A percentile compares a stretch with the other conserved stretches of the same genome.
These are phyloP conservation scores for Mycena galericulata DNA, from an alignment of 768 basidiomycete genomes.

Conservation along the genomic window DNA sequence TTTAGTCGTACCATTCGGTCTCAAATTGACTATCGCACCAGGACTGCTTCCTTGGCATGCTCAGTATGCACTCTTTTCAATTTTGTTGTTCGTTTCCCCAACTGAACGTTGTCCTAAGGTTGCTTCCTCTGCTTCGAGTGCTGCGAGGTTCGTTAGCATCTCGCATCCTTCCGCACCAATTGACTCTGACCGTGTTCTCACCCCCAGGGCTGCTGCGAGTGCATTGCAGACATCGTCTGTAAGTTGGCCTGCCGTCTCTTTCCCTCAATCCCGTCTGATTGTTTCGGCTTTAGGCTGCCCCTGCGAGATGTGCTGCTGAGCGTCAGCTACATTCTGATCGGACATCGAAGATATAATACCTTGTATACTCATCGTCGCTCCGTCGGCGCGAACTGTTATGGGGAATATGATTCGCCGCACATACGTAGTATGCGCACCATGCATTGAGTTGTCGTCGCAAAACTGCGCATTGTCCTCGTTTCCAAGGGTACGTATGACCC, in stretches of 20 bases:
- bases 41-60: slow-evolving; percentile 74
- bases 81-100: slow-evolving; percentile 62
- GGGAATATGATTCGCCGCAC: too few species aligned
- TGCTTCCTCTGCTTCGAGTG: slow-evolving; percentile 57
- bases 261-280: neutral
- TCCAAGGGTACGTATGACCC: too few species aligned
- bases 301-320: slow-evolving; percentile 81
- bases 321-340: neutral
- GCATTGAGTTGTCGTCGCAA: too few species aligned
- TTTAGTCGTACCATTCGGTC: slow-evolving; percentile 13
- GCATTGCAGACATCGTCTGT: slow-evolving; percentile 79
- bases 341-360: slow-evolving; percentile 10
- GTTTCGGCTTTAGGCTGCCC: slow-evolving; percentile 75
- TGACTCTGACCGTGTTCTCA: neutral
- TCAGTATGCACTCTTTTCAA: slow-evolving; percentile 82
- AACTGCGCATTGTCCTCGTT: too few species aligned
- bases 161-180: neutral
- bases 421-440: too few species aligned
- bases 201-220: slow-evolving; percentile 76
- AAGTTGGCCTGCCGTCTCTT: slow-evolving; percentile 40
- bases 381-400: too few species aligned
- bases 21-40: slow-evolving; percentile 38
- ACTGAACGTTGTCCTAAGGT: neutral
- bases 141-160: slow-evolving; percentile 66
- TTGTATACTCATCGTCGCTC: neutral